Percentiles rank a stretch among this genome's conserved stretches.
Conservation (phyloP, 148 eudicot species). For the Arbutus unedo region DNA sequence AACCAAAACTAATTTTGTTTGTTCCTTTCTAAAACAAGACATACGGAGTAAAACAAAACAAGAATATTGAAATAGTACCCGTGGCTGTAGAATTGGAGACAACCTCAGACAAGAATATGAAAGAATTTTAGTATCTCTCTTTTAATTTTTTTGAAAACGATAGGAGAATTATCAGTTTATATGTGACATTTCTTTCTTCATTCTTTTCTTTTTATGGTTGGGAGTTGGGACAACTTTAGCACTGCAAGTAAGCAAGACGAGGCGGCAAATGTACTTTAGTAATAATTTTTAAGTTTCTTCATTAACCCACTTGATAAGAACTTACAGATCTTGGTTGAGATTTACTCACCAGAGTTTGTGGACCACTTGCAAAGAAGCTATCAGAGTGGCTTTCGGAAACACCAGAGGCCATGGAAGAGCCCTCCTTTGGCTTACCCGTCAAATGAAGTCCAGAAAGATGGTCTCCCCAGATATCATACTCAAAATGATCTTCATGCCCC, state of each 20-base stretch:
- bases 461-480: constrained; percentile 84
- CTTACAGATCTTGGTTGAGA: constrained; percentile 44
- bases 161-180: not conserved
- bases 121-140: not conserved
- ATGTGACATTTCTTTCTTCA: not conserved
- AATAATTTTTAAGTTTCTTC: constrained; percentile 23
- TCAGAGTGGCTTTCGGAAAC: constrained; percentile 39
- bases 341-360: constrained; percentile 48
- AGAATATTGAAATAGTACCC: not conserved
- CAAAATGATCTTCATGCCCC: constrained; percentile 38
- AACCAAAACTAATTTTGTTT: not conserved
- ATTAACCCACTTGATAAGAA: constrained; percentile 43
- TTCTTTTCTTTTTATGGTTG: not conserved
- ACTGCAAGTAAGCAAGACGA: constrained; percentile 6
- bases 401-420: constrained; percentile 18
- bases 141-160: not conserved
- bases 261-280: not conserved
- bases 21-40: not conserved
- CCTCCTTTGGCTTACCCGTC: constrained; percentile 27
- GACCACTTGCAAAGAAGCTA: constrained; percentile 73
- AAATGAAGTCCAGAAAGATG: constrained; percentile 63
- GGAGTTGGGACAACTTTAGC: not conserved
- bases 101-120: not conserved
- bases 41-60: not conserved
- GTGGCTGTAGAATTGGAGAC: not conserved